Base-by-base conservation (phyloP, 1,139 yeast genomes). In the Groenewaldozyma sp. region DNA sequence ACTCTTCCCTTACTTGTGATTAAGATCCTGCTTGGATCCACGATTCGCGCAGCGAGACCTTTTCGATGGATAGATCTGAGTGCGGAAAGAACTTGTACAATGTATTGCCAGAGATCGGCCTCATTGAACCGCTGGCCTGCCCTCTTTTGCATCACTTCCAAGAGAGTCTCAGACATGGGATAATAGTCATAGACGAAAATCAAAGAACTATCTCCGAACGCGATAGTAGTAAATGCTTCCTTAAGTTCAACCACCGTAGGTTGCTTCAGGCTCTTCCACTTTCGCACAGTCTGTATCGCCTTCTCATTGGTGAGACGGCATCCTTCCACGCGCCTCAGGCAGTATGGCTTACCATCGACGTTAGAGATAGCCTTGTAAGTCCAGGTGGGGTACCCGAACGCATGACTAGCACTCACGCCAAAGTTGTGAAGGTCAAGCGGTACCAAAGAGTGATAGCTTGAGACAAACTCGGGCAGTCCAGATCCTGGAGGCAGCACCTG, bases 161-260 rank as follows among this genome's bases (percentile, higher is more conserved):
- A 63, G 33, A 82, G 59, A 2, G 87, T 78, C 38, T 63, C 62
- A 1, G 86, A 68, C 40, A 73, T 63, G 21, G 94, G 91, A 55
- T 70, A 78, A 56, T 73, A 83, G 50, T 82, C 93, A 54, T 77
- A 76, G 3, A 78, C 76, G 35, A 78, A 61, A 34, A 74, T 52
- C 26, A 65, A 49, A 24, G 84, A 77, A 45, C 73, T 70, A 48
- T 82, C 91, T 31, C 87, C 88, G 64, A 93, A 91, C 4, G 88
- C 83, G 46, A 86, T 74, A 9, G 93, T 79, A 1, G 95, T 82
- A 58, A 91, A 91, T 9, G 94, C 87, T 56, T 88, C 96, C 38
- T 74, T 71, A 6, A 87, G 62, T 31, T 71, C 69, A 1, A 82
- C 84, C 14, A 86, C 65, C 50, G 79, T 78, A 11, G 88, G 73